Percentiles rank a stretch among this genome's conserved stretches.
Conservation (phyloP, 805 yeast species). For the Starmerella potacharoeniae region DNA sequence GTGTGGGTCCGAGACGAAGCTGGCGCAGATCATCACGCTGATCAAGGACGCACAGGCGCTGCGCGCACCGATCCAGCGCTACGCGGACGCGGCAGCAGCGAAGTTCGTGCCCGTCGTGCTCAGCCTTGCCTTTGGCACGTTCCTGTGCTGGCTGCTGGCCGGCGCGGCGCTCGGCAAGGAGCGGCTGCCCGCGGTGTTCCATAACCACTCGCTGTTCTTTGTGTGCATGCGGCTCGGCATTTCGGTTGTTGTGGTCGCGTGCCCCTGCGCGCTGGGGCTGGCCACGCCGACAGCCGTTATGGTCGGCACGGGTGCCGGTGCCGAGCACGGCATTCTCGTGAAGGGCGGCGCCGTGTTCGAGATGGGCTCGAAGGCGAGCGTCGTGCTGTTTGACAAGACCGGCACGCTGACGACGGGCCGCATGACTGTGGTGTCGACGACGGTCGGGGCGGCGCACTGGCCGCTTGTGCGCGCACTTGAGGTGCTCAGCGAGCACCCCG, state of each 20-base stretch:
- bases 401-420: conserved; percentile 87
- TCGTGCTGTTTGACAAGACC: conserved; percentile 83
- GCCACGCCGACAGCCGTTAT: conserved; percentile 98
- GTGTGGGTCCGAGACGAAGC: conserved; percentile 74
- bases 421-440: conserved; percentile 39
- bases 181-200: conserved; percentile 39
- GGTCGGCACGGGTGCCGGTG: conserved; percentile 98
- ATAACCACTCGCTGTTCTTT: conserved; percentile 46
- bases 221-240: conserved; percentile 70
- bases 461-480: conserved; percentile 49
- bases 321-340: conserved; percentile 74
- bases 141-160: conserved; percentile 47
- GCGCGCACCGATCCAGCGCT: conserved; percentile 83
- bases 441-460: conserved; percentile 36
- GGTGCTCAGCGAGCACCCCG: conserved; percentile 72
- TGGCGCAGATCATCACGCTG: conserved; percentile 73
- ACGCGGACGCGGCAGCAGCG: conserved; percentile 75
- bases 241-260: conserved; percentile 90
- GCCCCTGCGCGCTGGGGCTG: conserved; percentile 95
- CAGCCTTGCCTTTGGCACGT: conserved; percentile 50
- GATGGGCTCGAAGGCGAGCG: conserved; percentile 48
- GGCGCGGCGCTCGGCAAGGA: conserved; percentile 21
- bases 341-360: conserved; percentile 91
- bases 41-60: conserved; percentile 83
- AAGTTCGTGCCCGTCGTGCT: conserved; percentile 73